Evolutionary conservation across 2,329 filamentous ascomycete species (phyloP).

Genomic region (Raffaelea ambrosiae): DNA sequence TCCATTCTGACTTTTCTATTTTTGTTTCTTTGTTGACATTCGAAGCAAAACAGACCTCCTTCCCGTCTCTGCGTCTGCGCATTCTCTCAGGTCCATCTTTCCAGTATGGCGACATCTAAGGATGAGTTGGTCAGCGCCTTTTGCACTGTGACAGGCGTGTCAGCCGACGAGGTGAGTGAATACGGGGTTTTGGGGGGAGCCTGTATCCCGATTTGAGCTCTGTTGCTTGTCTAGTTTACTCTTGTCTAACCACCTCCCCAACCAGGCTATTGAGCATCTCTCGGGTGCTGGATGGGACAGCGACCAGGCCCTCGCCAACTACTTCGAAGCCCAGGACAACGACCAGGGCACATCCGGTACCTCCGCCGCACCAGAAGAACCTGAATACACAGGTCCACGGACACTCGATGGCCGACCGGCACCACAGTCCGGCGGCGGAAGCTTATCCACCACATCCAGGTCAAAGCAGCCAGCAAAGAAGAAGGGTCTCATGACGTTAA

Average conservation of each 20-base stretch:
- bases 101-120: background rate
- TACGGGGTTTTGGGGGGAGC: too few relatives aligned
- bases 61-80: background rate
- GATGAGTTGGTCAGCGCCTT: conserved; percentile 13
- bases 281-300: conserved; percentile 59
- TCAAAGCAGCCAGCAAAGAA: conserved; percentile 40
- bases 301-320: conserved; percentile 51
- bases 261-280: conserved; percentile 61
- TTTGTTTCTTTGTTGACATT: too few relatives aligned
- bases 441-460: conserved; percentile 23
- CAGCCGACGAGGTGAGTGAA: conserved; percentile 1
- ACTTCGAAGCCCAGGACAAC: conserved; percentile 50
- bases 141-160: conserved; percentile 11
- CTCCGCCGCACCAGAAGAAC: conserved; percentile 26
- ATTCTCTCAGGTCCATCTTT: conserved; percentile 8
- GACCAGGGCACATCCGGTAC: conserved; percentile 27
- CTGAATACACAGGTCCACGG: conserved; percentile 50
- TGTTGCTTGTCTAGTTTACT: conserved; percentile 1
- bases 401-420: conserved; percentile 56
- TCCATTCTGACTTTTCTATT: too few relatives aligned
- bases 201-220: too few relatives aligned
- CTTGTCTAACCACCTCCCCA: conserved; percentile 1
- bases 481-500: conserved; percentile 53
- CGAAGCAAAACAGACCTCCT: too few relatives aligned
- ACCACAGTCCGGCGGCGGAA: conserved; percentile 28